Evolutionary conservation across 2,329 filamentous ascomycete genomes (phyloP), one percentile per base, ranked within the genome.

Genomic region (Periconia sp.): DNA sequence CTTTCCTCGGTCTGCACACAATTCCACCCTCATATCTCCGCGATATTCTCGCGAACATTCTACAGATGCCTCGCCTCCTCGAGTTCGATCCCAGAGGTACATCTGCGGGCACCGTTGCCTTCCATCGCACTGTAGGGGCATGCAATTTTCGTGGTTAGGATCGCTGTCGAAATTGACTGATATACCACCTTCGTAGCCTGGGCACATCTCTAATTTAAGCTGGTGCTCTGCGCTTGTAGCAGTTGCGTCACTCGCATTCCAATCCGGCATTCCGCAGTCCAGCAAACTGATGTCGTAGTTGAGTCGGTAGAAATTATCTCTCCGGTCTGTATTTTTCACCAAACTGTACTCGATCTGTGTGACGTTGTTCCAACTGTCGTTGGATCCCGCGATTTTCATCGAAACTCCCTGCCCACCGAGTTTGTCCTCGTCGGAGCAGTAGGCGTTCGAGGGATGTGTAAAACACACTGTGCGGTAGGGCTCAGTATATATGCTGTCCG

Each of bases 21-120:
- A 41, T 35, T 55, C 54, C 31, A 60, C 37, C 27, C 51, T 46
- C 47, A 60, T 56, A 41, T 64, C 47, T 6, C 61, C 62, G 9
- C 41, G 35, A 41, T 59, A 63, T 41, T 57, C 61, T 13, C 19
- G 45, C 14, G 44, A 35, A 52, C 62, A 65, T 9, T 45, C 33
- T 17, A 55, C 52, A 44, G 44, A 59, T n/a, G 59, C 47, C 44
- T 64, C 62, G 9, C 47, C 45, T 33, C 47, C 31, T 33, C 59
- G 49, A 13, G 58, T 56, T 47, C 54, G 27, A 49, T 65, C 62
- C 41, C 53, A 65, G 14, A 41, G 57, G 20, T 63, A 61, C 5
- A 62, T 52, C 35, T 52, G 37, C 6, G 48, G 23, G 23, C 61
- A 63, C 27, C 42, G 50, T 1, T 37, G 30, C 33, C 33, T 19